Conservation (phyloP, 768 basidiomycete species). For the Daedaleopsis sinensis region DNA sequence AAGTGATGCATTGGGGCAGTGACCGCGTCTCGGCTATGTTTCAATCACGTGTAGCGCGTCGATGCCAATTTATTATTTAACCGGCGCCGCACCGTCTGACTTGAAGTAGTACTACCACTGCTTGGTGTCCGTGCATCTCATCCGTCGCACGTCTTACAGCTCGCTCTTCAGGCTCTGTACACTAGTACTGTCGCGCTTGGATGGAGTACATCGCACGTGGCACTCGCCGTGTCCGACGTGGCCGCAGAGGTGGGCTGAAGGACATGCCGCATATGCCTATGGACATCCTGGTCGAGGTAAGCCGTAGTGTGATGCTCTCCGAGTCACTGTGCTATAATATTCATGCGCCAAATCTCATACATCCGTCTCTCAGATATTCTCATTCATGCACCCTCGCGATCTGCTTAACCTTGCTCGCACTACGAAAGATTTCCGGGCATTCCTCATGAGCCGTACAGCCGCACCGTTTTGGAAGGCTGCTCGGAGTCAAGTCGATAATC, state of each 20-base stretch:
- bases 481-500: constrained; percentile 22
- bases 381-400: constrained; percentile 6
- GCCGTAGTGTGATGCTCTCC: not conserved
- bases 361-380: constrained; percentile 10
- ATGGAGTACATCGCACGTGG: no score
- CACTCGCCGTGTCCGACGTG: no score
- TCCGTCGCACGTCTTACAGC: no score
- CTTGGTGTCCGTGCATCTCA: no score
- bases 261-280: constrained; percentile 15
- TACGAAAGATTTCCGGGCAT: not conserved
- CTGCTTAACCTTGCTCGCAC: constrained; percentile 17
- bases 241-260: constrained; percentile 3
- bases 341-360: not conserved
- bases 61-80: no score
- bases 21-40: no score
- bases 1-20: no score
- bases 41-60: no score
- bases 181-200: no score
- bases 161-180: no score
- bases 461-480: constrained; percentile 39
- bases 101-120: no score
- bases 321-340: not conserved
- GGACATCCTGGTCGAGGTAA: constrained; percentile 17
- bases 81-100: no score
- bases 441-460: constrained; percentile 9